Evolutionary conservation across 78 protist genomes (phyloP).

Genomic region (Chrysochromulina parva): DNA sequence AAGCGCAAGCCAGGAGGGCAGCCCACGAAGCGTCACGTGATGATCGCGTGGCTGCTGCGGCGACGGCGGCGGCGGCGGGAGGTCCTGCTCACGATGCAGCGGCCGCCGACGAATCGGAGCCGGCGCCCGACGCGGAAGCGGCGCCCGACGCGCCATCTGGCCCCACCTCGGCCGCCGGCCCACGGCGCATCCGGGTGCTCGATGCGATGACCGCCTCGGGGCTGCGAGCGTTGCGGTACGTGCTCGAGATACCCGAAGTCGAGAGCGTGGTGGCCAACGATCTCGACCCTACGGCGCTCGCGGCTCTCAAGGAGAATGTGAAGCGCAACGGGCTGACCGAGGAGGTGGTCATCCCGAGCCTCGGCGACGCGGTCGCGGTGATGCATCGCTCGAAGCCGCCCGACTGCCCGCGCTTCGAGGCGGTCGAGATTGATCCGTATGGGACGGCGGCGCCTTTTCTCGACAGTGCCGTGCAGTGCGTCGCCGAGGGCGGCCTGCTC

Average conservation of each 20-base stretch:
- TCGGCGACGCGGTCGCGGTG: background rate
- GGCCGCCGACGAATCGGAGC: background rate
- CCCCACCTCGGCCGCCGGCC: no score
- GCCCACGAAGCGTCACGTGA: background rate
- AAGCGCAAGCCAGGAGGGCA: background rate
- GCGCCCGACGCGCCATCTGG: conserved; percentile 43
- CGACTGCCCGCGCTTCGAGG: background rate
- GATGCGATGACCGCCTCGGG: conserved; percentile 97
- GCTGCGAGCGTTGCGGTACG: conserved; percentile 88
- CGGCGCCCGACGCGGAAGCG: background rate
- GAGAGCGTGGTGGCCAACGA: conserved; percentile 88
- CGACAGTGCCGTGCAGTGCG: conserved; percentile 91
- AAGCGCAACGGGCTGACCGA: conserved; percentile 49
- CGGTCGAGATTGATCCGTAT: conserved; percentile 98
- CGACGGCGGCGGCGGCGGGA: background rate
- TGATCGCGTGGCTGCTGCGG: background rate
- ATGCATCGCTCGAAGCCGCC: background rate
- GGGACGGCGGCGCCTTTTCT: conserved; percentile 96
- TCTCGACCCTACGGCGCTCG: conserved; percentile 81
- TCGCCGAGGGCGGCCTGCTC: conserved; percentile 90
- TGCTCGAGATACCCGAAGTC: conserved; percentile 71
- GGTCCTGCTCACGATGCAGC: background rate
- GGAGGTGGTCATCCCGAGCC: background rate
- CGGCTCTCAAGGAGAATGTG: conserved; percentile 74
- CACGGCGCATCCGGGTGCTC: conserved; percentile 76